These are phyloP conservation scores for Dactylellina cionopaga DNA, from an alignment of 2,329 filamentous ascomycete species.

Conservation along the genomic window DNA sequence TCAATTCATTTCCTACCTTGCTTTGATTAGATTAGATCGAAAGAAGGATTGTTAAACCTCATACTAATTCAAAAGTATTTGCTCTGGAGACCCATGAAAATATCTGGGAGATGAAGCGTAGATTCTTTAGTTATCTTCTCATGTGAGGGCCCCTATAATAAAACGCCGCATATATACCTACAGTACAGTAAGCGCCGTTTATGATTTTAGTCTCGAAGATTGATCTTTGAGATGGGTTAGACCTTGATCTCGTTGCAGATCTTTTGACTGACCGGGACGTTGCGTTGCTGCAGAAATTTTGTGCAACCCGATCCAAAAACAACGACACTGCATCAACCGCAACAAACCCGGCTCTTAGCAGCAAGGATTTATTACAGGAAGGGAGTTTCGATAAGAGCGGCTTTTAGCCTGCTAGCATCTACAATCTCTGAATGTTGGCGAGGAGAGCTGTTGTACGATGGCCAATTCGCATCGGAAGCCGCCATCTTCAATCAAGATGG, in stretches of 20 bases:
- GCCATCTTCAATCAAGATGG: slow-evolving; percentile 21
- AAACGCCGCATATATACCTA: no score
- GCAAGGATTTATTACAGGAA: neutral
- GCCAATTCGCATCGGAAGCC: slow-evolving; percentile 19
- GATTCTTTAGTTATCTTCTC: no score
- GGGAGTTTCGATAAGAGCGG: neutral
- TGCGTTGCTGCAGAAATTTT: slow-evolving; percentile 12
- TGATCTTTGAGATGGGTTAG: no score
- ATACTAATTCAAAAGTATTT: slow-evolving; percentile 37
- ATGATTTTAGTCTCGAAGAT: no score
- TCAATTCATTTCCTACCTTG: slow-evolving; percentile 15
- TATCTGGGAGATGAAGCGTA: neutral
- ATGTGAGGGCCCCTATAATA: no score
- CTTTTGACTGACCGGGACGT: no score
- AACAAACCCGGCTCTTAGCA: no score
- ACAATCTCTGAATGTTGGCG: slow-evolving; percentile 39
- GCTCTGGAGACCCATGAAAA: neutral
- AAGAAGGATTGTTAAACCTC: slow-evolving; percentile 19
- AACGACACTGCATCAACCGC: slow-evolving; percentile 16
- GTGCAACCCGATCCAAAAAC: slow-evolving; percentile 21
- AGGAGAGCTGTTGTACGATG: slow-evolving; percentile 42
- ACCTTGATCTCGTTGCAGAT: no score
- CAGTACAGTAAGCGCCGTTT: no score
- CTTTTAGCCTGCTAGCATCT: neutral
- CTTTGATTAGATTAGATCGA: slow-evolving; percentile 37